These are phyloP conservation scores for Rheum nobile DNA, from an alignment of 148 eudicot species.

Conservation along the genomic window DNA sequence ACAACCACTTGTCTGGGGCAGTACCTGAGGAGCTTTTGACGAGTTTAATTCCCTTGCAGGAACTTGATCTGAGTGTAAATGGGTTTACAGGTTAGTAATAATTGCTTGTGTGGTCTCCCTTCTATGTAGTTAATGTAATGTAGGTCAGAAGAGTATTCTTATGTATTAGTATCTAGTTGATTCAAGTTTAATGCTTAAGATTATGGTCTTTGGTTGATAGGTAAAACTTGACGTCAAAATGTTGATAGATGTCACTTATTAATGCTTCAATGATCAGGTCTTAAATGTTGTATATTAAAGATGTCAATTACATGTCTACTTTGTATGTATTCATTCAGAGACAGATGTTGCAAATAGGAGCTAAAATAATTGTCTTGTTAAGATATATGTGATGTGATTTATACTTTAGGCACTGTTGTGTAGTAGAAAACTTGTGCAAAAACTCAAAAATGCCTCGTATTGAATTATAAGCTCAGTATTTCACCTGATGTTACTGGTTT, in stretches of 20 bases:
- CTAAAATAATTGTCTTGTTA: background rate
- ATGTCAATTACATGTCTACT: background rate
- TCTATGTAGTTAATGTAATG: background rate
- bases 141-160: background rate
- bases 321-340: background rate
- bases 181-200: background rate
- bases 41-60: conserved; percentile 42
- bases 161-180: background rate
- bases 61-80: conserved; percentile 82
- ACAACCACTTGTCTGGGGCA: conserved; percentile 51
- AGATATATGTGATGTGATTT: background rate
- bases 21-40: conserved; percentile 52
- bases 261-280: background rate
- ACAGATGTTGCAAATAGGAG: background rate
- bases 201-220: background rate
- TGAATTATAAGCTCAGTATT: background rate
- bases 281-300: background rate
- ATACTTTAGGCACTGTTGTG: background rate
- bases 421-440: background rate
- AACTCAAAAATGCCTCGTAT: background rate
- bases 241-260: background rate
- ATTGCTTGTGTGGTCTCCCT: background rate
- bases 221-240: background rate
- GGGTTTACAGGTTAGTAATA: conserved; percentile 67
- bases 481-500: background rate